Base-by-base conservation (phyloP, 768 basidiomycete species). In the Candolleomyces efflorescens region DNA sequence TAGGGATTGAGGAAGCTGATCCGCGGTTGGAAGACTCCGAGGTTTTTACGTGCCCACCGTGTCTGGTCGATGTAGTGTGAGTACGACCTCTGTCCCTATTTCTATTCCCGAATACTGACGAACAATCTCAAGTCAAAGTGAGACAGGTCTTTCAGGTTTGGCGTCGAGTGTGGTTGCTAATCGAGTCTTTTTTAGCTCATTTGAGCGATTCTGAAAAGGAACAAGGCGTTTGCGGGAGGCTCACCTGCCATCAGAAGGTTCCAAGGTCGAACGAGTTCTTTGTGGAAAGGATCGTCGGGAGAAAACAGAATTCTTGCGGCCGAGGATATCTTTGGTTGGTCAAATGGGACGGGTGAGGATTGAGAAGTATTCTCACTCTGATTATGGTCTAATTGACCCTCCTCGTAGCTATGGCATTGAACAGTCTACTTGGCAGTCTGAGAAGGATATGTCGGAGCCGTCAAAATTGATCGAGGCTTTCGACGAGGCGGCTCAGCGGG, bases 31-130 rank as follows among this genome's bases (percentile, higher is more conserved):
- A 59, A 12, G 61, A 63, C 12, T 22, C 54, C 0, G 68, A 64
- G 18, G 54, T 61, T 36, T 81, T 78, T 57, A 60, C 64, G 22
- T 82, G 81, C 60, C 80, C 78, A 27, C 63, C 68, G 12, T 82
- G 81, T 62, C 43, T 47, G 32, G 64, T 56, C 13, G 59, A 59
- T 10, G 13, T 50, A 11, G 61, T 62, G 74, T 74, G 59, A 49
- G 72, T 67, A 23, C n/a, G 11, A 12, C 15, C 56, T 3, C 50
- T 60, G 37, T 55, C 56, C 48, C 22, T 26, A 38, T 54, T 22
- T 22, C 44, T 50, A 20, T 24, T 18, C 15, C 22, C n/a, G 56
- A 10, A n/a, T 26, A 26, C 43, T 60, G 20, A 60, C 32, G 3
- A n/a, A 17, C n/a, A 36, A 38, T 22, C 41, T 36, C 18, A 18